Evolutionary conservation across 2,329 filamentous ascomycete species (phyloP), one percentile per base, ranked within the genome.

Genomic region (Fusarium brachygibbosum): DNA sequence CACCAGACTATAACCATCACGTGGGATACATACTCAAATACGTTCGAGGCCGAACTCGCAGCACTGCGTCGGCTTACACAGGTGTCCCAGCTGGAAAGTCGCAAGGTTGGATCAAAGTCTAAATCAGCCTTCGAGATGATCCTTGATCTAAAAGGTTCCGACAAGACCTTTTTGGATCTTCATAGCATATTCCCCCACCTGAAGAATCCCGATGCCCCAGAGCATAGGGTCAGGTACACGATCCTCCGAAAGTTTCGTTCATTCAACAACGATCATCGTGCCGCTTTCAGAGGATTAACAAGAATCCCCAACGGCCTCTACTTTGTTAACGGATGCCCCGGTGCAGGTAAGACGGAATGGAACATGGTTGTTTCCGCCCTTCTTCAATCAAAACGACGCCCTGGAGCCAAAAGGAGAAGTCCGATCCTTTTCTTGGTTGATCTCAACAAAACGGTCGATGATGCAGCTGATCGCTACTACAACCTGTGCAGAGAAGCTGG

Each of bases 321-420:
- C 29, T 79, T 85, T 48, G 74, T 85, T 1, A 82, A 82, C 9
- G 83, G 83, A 6, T 83, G 83, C 7, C 82, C 83, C 6, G 83
- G 83, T 0, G 79, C 82, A 0, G 83, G 83, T 0, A 85, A 85
- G 50, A 85, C 83, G 0, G 80, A 84, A 35, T 83, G 82, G 81
- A 83, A 81, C 34, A 78, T 84, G 68, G 71, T 81, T 2, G 69
- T 83, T 4, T 75, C 82, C 3, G 80, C 79, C 0, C 71, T 83
- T 19, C 79, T 80, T 11, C 78, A 79, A 40, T 75, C 75, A 16
- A 79, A 76, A 42, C 70, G 56, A 21, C 72, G 68, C 12, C 72
- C 71, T 28, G 68, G 58, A 5, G 54, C 59, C 4, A 73, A 64
- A n/a, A 65, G 68, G 16, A 57, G 61, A 16, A 76, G 58, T 8